phyloP scores from a whole-genome alignment of 768 basidiomycete species.

The Ramaria sp. region DNA sequence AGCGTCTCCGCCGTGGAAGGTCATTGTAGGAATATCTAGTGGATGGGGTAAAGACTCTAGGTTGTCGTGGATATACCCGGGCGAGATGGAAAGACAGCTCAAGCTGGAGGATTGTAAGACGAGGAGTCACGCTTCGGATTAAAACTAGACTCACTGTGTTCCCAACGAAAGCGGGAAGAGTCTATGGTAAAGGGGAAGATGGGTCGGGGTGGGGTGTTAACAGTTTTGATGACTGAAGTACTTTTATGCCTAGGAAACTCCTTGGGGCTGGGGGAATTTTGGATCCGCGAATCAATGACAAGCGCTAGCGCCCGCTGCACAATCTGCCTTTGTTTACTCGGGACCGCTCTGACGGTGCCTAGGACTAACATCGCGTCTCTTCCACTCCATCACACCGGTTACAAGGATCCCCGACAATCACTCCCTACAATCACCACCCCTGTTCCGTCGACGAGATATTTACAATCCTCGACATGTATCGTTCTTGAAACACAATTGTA shows the following conservation, averaged over 20 bases:
- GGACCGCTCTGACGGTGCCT: no score
- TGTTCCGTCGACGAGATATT: no score
- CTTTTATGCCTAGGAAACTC: background rate
- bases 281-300: background rate
- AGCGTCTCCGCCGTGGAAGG: constrained; percentile 6
- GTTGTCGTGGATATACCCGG: background rate
- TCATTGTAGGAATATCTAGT: background rate
- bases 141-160: no score
- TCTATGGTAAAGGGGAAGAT: background rate
- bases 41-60: background rate
- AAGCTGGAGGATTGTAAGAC: background rate
- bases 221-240: background rate
- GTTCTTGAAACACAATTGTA: no score
- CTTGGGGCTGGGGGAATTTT: constrained; percentile 1
- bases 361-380: no score
- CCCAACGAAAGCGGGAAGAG: background rate
- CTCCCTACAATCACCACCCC: no score
- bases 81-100: background rate
- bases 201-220: background rate
- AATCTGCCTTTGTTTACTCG: no score
- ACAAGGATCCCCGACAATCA: no score
- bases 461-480: no score
- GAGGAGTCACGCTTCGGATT: no score
- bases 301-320: background rate
- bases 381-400: no score